Evolutionary conservation across 495 filamentous ascomycete genomes (phyloP).

Genomic region (Bacidia gigantensis): DNA sequence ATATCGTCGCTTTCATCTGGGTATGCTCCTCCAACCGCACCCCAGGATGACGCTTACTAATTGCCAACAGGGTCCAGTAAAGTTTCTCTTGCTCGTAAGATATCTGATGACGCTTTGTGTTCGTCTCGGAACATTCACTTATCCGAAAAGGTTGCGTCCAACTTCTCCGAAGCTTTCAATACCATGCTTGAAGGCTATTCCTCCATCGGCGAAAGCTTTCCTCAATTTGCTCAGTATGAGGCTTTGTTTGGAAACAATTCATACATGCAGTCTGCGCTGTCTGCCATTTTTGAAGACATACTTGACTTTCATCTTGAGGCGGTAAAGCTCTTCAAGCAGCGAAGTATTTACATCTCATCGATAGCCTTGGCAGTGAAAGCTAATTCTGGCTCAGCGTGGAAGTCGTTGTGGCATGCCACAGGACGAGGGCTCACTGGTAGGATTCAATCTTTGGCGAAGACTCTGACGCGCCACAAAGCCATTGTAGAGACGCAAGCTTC

Average conservation of each 20-base stretch:
- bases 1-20: conserved; percentile 30
- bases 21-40: conserved; percentile 2
- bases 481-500: background rate
- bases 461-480: background rate
- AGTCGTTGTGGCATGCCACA: background rate
- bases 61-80: background rate
- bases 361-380: background rate
- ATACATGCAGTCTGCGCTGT: conserved; percentile 21
- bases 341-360: background rate
- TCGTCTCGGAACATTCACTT: no score
- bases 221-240: conserved; percentile 15
- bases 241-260: conserved; percentile 19
- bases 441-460: background rate
- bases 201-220: background rate
- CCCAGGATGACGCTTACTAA: background rate
- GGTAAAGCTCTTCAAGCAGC: conserved; percentile 20
- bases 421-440: background rate
- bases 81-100: background rate
- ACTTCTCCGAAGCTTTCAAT: background rate
- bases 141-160: background rate
- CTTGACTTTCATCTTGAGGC: conserved; percentile 29
- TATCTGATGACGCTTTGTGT: no score
- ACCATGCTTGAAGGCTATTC: background rate
- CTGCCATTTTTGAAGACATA: conserved; percentile 32
- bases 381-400: background rate